A percentile compares a stretch with the other conserved stretches of the same genome.
These are phyloP conservation scores for Boletus fagicola DNA, from an alignment of 768 basidiomycete genomes.

Conservation along the genomic window DNA sequence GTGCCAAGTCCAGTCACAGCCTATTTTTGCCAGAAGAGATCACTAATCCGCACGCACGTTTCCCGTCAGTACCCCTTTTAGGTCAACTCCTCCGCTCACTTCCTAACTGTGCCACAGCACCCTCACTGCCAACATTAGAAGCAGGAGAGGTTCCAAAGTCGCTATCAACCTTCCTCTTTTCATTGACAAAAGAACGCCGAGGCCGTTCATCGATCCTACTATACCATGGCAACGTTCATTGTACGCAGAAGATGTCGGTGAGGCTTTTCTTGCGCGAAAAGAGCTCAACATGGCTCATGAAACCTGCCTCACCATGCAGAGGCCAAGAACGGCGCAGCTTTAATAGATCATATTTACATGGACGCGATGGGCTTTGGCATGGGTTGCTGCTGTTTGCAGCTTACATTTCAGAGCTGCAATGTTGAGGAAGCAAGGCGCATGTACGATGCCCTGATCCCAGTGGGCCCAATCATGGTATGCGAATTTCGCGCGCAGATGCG, in stretches of 20 bases:
- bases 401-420: conserved; percentile 97
- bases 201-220: conserved; percentile 89
- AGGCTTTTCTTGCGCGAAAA: conserved; percentile 22
- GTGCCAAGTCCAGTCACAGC: conserved; percentile 86
- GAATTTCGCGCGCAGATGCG: not conserved
- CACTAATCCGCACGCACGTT: conserved; percentile 95
- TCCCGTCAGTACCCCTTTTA: conserved; percentile 70
- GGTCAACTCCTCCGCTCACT: not conserved
- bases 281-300: conserved; percentile 9
- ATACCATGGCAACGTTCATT: conserved; percentile 83
- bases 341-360: conserved; percentile 90
- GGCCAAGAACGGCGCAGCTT: conserved; percentile 86
- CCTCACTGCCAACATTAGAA: conserved; percentile 94
- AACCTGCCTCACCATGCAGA: conserved; percentile 43
- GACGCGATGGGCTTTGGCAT: conserved; percentile 99
- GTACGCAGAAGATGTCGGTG: conserved; percentile 84
- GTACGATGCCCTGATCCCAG: conserved; percentile 94
- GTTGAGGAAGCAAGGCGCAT: conserved; percentile 87
- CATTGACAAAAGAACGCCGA: conserved; percentile 82
- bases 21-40: conserved; percentile 94
- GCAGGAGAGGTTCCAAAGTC: conserved; percentile 88
- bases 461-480: conserved; percentile 91
- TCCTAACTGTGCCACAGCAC: conserved; percentile 55
- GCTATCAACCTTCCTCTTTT: conserved; percentile 93
- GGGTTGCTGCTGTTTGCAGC: conserved; percentile 97